Evolutionary conservation across 257 asterid species (phyloP), one percentile per base, ranked within the genome.

Genomic region (Penstemon eatonii): DNA sequence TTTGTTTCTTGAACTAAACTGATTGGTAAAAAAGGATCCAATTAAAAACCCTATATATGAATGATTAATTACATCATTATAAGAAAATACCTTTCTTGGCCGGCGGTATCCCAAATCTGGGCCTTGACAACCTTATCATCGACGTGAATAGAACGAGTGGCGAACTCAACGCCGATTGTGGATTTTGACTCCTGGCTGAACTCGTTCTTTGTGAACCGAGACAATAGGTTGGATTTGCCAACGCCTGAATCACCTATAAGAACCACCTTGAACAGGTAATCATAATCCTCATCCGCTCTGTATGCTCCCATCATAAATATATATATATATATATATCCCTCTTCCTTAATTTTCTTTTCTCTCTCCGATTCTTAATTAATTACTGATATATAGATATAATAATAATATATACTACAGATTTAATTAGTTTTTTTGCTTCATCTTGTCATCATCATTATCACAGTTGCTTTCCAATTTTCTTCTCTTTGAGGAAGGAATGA

Each of bases 51-150:
- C 18, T 15, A 15, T 15, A 15, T 15, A 15, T 15, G 18, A 15
- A 15, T 15, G 18, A 15, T 15, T 15, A 15, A 15, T n/a, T n/a
- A n/a, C n/a, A n/a, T n/a, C n/a, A n/a, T n/a, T n/a, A n/a, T n/a
- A 15, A 15, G 18, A 15, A 15, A 15, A 15, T 51, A 81, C 86
- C 86, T 81, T 67, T 81, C 86, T 76, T 81, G 86, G 76, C 86
- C 86, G 49, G 86, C 86, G 8, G 86, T 81, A 58, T 81, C 86
- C 86, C 83, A 81, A 63, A 78, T 78, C 77, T 82, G 84, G 37
- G 86, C 84, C 73, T 78, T 82, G 74, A 78, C 73, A 45, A 82
- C 70, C 73, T 76, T 82, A 15, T 75, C 82, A 15, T 82, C 84
- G 0, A 82, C 86, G 19, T 56, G 71, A 39, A 78, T 75, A 46